Conservation (phyloP, 768 basidiomycete genomes). For the Pleurotus sapidus region DNA sequence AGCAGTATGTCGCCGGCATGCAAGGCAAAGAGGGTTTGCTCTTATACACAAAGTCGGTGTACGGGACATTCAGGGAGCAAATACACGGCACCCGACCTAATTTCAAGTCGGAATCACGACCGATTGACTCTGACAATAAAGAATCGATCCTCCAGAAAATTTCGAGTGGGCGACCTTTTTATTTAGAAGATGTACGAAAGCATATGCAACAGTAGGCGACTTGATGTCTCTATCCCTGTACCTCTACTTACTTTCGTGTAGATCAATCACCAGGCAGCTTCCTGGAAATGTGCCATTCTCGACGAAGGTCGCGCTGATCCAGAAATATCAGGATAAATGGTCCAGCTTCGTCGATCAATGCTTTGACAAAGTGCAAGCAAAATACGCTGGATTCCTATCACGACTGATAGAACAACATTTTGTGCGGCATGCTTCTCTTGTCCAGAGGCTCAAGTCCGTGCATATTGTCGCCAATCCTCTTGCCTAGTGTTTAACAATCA, state of each 20-base stretch:
- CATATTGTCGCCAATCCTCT: neutral
- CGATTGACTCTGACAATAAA: constrained; percentile 11
- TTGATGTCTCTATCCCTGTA: neutral
- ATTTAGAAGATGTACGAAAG: constrained; percentile 27
- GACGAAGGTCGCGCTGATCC: constrained; percentile 31
- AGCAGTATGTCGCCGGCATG: constrained; percentile 24
- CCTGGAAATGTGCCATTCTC: constrained; percentile 35
- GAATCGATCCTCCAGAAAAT: constrained; percentile 13
- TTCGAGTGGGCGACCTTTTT: constrained; percentile 16
- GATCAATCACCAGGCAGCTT: constrained; percentile 34
- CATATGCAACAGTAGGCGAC: constrained; percentile 27
- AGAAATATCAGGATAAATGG: constrained; percentile 29
- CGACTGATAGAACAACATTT: constrained; percentile 32
- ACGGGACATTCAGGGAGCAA: constrained; percentile 21
- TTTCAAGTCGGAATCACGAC: constrained; percentile 24
- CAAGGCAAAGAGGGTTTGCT: constrained; percentile 22
- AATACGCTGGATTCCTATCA: constrained; percentile 26
- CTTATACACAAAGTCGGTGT: constrained; percentile 26
- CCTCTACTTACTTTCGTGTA: constrained; percentile 10
- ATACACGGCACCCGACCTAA: constrained; percentile 32
- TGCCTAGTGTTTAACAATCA: no score
- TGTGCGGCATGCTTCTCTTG: constrained; percentile 33
- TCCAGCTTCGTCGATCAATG: constrained; percentile 16
- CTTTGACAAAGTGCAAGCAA: constrained; percentile 19
- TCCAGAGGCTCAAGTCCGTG: constrained; percentile 32